Conservation (phyloP, 495 filamentous ascomycete genomes). For the Platismatia glauca region DNA sequence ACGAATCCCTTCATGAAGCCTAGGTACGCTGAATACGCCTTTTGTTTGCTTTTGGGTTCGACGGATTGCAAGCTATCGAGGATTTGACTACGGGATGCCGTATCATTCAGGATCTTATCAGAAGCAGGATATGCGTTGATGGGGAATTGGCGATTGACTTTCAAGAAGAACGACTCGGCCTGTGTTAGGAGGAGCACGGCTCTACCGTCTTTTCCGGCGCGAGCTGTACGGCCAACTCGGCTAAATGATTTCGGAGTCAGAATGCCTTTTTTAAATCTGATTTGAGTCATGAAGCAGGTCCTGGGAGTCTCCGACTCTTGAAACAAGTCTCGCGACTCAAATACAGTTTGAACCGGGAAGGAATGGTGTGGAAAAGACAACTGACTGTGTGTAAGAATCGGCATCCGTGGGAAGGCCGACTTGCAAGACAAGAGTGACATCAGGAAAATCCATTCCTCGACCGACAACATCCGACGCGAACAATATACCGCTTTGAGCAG, state of each 20-base stretch:
- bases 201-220: slow-evolving; percentile 59
- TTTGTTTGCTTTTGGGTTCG: slow-evolving; percentile 42
- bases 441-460: slow-evolving; percentile 87
- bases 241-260: too few relatives aligned
- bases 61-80: slow-evolving; percentile 33
- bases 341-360: too few relatives aligned
- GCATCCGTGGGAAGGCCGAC: slow-evolving; percentile 59
- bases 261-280: too few relatives aligned
- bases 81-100: slow-evolving; percentile 1
- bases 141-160: slow-evolving; percentile 43
- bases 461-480: slow-evolving; percentile 65
- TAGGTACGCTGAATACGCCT: slow-evolving; percentile 49
- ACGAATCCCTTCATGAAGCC: slow-evolving; percentile 39
- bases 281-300: too few relatives aligned
- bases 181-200: slow-evolving; percentile 55
- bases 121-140: slow-evolving; percentile 45
- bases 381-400: slow-evolving; percentile 82
- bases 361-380: too few relatives aligned
- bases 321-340: too few relatives aligned
- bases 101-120: slow-evolving; percentile 29
- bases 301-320: too few relatives aligned
- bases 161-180: slow-evolving; percentile 52
- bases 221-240: slow-evolving; percentile 59
- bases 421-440: slow-evolving; percentile 86
- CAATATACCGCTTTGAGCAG: slow-evolving; percentile 45